Base-by-base conservation (phyloP, 768 basidiomycete species). In the Rhodotorula kratochvilovae region DNA sequence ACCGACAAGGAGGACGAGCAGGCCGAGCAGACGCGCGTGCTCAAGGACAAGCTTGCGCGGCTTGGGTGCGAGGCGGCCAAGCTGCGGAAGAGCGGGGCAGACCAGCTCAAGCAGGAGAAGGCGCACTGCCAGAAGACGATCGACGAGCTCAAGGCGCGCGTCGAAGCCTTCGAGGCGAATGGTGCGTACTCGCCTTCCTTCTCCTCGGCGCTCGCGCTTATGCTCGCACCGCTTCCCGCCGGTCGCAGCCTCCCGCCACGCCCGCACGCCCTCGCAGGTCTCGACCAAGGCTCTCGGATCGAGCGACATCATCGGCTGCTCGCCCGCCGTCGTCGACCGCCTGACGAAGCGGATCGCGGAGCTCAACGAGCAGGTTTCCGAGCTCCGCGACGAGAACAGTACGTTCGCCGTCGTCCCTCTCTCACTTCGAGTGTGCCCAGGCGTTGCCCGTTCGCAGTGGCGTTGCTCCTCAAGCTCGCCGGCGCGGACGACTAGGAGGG, bases 361-460 rank as follows among this genome's bases (percentile, higher is more conserved):
- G 6, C 68, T 64, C 21, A 69, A 42, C 29, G 50, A 69, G 4
- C 15, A 69, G 42, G 19, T 63, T 2, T 36, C 62, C 0, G 25
- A 29, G 31, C 5, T 59, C 23, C 43, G 68, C 7, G 57, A 63
- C 2, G 62, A 69, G 42, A 69, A 69, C 62, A 69, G 67, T 68
- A 10, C 54, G 67, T 57, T 33, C n/a, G 15, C 2, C 12, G 53
- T 33, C 31, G 2, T n/a, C 10, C 15, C 15, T 15, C 51, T 29
- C 3, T 25, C 25, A 23, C 3, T n/a, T 7, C 19, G 23, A 8
- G 12, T 5, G 10, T 2, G 4, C 48, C 23, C 42, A 8, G 27
- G 27, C 50, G 43, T 50, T 29, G 0, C 27, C 19, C 31, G 43
- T 36, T 15, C 27, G n/a, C 31, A 64, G 63, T 29, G n/a, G n/a